phyloP scores from a whole-genome alignment of 1,139 yeast species.

The Spathaspora sp. region DNA sequence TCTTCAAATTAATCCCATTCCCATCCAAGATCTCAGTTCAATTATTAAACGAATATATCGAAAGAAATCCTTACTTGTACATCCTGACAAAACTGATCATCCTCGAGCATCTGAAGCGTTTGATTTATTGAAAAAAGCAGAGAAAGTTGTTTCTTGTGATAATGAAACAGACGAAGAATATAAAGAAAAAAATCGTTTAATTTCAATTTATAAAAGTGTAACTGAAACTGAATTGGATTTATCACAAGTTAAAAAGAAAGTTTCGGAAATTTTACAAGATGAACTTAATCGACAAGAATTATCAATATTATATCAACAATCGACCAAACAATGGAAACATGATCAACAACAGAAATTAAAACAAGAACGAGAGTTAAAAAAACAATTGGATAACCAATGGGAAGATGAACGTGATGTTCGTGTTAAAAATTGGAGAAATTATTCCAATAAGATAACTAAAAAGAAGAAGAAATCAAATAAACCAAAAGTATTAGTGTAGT shows the following conservation, averaged over 20 bases:
- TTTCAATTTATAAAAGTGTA: constrained; percentile 41
- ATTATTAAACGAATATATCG: constrained; percentile 50
- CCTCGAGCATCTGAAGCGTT: constrained; percentile 62
- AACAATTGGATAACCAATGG: constrained; percentile 53
- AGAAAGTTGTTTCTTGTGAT: constrained; percentile 22
- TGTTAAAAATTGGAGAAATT: constrained; percentile 62
- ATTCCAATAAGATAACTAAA: constrained; percentile 43
- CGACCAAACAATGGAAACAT: constrained; percentile 26
- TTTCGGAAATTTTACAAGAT: constrained; percentile 27
- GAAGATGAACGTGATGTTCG: constrained; percentile 60
- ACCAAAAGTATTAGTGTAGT: constrained; percentile 37
- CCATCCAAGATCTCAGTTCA: constrained; percentile 19
- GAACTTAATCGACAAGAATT: constrained; percentile 32
- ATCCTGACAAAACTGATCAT: constrained; percentile 65
- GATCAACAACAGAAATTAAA: constrained; percentile 34
- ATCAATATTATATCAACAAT: constrained; percentile 33
- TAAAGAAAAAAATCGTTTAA: constrained; percentile 38
- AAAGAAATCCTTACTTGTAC: constrained; percentile 61
- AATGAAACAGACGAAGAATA: constrained; percentile 17
- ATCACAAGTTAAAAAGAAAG: constrained; percentile 1
- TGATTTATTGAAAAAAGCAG: constrained; percentile 47
- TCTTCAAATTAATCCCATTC: constrained; percentile 49
- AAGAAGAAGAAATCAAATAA: constrained; percentile 31
- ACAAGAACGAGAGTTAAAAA: constrained; percentile 37
- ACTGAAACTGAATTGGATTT: background rate